Conservation (phyloP, 2,329 filamentous ascomycete species). For the Fusarium devonianum region DNA sequence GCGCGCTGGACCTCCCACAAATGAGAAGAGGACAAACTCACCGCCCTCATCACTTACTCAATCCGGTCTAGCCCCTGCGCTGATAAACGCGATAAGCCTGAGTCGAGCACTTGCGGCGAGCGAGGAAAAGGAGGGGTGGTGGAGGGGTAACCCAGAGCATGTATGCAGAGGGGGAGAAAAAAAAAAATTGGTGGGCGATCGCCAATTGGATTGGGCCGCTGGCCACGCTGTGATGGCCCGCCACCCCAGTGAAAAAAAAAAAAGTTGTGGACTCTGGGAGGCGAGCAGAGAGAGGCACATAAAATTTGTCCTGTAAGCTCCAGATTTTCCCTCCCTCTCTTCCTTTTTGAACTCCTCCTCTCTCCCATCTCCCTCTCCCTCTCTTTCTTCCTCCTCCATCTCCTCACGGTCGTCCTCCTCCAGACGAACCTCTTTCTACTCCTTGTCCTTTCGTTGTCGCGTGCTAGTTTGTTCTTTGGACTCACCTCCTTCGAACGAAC, state of each 20-base stretch:
- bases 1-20: too few relatives aligned
- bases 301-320: conserved; percentile 46
- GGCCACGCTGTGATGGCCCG: conserved; percentile 4
- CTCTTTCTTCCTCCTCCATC: conserved; percentile 47
- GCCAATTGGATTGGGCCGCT: conserved; percentile 12
- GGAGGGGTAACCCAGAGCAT: conserved; percentile 35
- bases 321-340: conserved; percentile 41
- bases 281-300: conserved; percentile 35
- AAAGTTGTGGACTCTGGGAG: conserved; percentile 41
- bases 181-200: conserved; percentile 35
- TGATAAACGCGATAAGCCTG: conserved; percentile 47
- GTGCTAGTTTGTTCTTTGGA: conserved; percentile 47
- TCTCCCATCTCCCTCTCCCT: conserved; percentile 44
- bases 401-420: conserved; percentile 53
- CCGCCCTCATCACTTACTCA: conserved; percentile 37
- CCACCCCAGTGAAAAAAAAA: conserved; percentile 36
- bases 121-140: conserved; percentile 39
- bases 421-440: conserved; percentile 49
- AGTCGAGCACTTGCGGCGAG: conserved; percentile 35
- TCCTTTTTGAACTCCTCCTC: conserved; percentile 41
- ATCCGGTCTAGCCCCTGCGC: conserved; percentile 26
- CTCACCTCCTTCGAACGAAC: conserved; percentile 46
- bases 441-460: conserved; percentile 36
- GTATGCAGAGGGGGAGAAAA: conserved; percentile 9
- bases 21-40: conserved; percentile 33